A percentile compares a stretch with the other conserved stretches of the same genome.
Conservation (phyloP, 1,139 yeast species). For the Sugiyamaella pinicola region DNA sequence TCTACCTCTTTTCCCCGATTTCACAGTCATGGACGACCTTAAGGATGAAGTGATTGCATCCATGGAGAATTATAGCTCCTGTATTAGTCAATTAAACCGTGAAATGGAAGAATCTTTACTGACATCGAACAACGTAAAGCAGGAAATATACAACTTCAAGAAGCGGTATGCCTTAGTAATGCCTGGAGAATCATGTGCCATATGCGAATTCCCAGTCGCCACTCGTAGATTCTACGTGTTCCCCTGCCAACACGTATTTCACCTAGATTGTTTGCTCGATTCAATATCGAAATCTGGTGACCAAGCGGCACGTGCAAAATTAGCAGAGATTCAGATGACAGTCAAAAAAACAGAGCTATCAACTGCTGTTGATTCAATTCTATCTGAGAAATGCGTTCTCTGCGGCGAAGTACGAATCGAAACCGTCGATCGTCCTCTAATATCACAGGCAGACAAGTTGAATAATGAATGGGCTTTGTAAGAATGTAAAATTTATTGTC, state of each 20-base stretch:
- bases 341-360: conserved; percentile 37
- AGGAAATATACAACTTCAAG: conserved; percentile 56
- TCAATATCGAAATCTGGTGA: conserved; percentile 64
- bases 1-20: conserved; percentile 81
- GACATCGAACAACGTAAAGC: conserved; percentile 63
- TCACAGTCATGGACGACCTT: conserved; percentile 76
- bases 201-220: conserved; percentile 68
- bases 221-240: conserved; percentile 76
- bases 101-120: conserved; percentile 77
- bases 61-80: conserved; percentile 68
- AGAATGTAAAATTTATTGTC: conserved; percentile 12
- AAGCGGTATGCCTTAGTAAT: conserved; percentile 61
- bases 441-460: conserved; percentile 26
- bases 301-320: conserved; percentile 63
- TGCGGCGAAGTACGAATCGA: conserved; percentile 80
- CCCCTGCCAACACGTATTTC: conserved; percentile 91
- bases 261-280: conserved; percentile 79
- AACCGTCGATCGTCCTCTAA: conserved; percentile 61
- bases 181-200: conserved; percentile 81
- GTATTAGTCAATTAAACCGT: conserved; percentile 61
- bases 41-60: conserved; percentile 82
- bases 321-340: conserved; percentile 54
- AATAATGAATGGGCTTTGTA: conserved; percentile 26
- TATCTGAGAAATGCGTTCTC: conserved; percentile 70
- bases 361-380: conserved; percentile 58